These are phyloP conservation scores for Daldinia grandis DNA, from an alignment of 495 filamentous ascomycete genomes.

Conservation along the genomic window DNA sequence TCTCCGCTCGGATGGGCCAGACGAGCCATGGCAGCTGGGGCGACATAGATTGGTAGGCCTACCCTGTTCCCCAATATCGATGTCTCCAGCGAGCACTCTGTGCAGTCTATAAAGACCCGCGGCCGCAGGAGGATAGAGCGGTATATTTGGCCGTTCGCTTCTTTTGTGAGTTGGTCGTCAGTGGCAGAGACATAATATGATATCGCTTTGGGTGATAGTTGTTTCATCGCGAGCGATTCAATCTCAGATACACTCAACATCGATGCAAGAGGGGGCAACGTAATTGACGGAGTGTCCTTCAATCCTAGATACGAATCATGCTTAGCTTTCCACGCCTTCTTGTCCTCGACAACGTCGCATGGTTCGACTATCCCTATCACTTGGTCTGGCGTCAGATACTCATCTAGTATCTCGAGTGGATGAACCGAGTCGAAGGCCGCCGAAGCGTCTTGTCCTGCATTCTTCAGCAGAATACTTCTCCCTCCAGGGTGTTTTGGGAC, in stretches of 20 bases:
- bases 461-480: conserved; percentile 74
- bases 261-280: conserved; percentile 64
- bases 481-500: conserved; percentile 79
- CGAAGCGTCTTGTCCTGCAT: conserved; percentile 79
- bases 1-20: conserved; percentile 80
- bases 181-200: conserved; percentile 84
- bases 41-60: conserved; percentile 72
- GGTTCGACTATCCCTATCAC: conserved; percentile 46
- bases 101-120: conserved; percentile 78
- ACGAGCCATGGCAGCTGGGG: conserved; percentile 81
- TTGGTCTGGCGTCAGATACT: conserved; percentile 67
- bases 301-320: conserved; percentile 65
- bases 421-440: conserved; percentile 83
- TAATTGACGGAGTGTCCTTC: conserved; percentile 42
- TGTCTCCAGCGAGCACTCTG: conserved; percentile 68
- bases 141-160: conserved; percentile 75
- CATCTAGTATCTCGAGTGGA: conserved; percentile 75
- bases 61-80: conserved; percentile 69
- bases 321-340: conserved; percentile 64
- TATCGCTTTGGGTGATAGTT: conserved; percentile 75
- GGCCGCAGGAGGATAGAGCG: conserved; percentile 76
- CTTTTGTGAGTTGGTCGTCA: conserved; percentile 76
- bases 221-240: conserved; percentile 66
- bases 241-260: conserved; percentile 71
- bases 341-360: not conserved